Evolutionary conservation across 2,329 filamentous ascomycete genomes (phyloP).

Genomic region (Daldinia sp.): DNA sequence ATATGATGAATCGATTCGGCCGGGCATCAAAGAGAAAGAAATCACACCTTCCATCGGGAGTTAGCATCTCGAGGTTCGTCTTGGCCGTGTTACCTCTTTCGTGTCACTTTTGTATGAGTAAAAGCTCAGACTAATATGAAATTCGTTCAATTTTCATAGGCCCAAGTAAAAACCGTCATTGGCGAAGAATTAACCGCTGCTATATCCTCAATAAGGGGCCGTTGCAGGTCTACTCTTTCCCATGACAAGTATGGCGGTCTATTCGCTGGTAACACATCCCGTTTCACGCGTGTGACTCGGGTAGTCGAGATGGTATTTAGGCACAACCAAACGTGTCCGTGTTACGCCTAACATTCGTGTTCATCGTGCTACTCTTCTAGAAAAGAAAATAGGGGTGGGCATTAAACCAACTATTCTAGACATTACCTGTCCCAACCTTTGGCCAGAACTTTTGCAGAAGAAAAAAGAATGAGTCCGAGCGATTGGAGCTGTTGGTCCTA

Average conservation of each 20-base stretch:
- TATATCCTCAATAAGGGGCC: not conserved
- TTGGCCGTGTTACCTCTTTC: slow-evolving; percentile 20
- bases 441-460: no score
- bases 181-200: not conserved
- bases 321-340: slow-evolving; percentile 17
- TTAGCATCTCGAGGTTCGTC: slow-evolving; percentile 30
- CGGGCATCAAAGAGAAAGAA: slow-evolving; percentile 4
- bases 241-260: slow-evolving; percentile 18
- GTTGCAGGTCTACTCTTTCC: slow-evolving; percentile 24
- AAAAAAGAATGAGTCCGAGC: not conserved
- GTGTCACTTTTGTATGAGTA: slow-evolving; percentile 19
- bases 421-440: not conserved
- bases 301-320: slow-evolving; percentile 28
- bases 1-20: not conserved
- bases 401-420: not conserved
- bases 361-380: not conserved
- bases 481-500: not conserved
- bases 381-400: slow-evolving; percentile 16
- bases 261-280: slow-evolving; percentile 39
- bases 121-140: slow-evolving; percentile 3
- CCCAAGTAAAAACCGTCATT: slow-evolving; percentile 11
- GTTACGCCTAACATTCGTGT: slow-evolving; percentile 7
- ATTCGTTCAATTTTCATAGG: not conserved
- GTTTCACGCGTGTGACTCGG: slow-evolving; percentile 34
- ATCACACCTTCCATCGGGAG: slow-evolving; percentile 40